Base-by-base conservation (phyloP, 2,329 filamentous ascomycete species). In the Penicillium rolfsii region DNA sequence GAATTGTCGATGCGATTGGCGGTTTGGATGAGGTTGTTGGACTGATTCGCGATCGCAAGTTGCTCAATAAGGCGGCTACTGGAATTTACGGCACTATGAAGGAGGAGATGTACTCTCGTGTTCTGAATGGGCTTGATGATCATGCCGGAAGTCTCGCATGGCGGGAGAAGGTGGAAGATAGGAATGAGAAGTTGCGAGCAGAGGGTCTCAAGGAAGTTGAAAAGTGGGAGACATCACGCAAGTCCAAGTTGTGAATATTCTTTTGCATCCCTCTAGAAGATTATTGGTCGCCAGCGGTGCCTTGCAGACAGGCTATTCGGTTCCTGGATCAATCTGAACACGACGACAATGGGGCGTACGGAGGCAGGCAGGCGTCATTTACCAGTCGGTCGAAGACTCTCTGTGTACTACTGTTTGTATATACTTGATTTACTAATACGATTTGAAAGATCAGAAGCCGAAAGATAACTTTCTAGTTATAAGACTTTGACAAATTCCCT, bases 61-160 rank as follows among this genome's bases (percentile, higher is more conserved):
- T 95, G 61, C 76, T 83, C 5, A 79, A 81, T 30, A 91, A 90
- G 81, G 83, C 83, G 0, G 82, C 84, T 65, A 85, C 83, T 36
- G 87, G 87, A 11, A 85, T 90, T 28, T 94, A 92, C 73, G 88
- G 89, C 3, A 71, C 82, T 57, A 77, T 95, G 73, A 94, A 93
- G 82, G 79, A 82, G 63, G 91, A 93, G 77, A 89, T 94, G 86
- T 92, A 89, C 75, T 81, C 85, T 24, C 86, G 90, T 72, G 84
- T 85, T 6, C 73, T 92, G 36, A 82, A 75, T 16, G 79, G 86
- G 67, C 73, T 93, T 65, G 83, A 83, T 59, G 79, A 78, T 3
- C 80, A 84, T 58, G 77, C 77, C 30, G 78, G 82, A 66, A 84
- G 81, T 33, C 73, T 78, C 50, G 69, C 70, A 43, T 74, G 74